phyloP scores from a whole-genome alignment of 345 rosid species.

The Corchorus capsularis region DNA sequence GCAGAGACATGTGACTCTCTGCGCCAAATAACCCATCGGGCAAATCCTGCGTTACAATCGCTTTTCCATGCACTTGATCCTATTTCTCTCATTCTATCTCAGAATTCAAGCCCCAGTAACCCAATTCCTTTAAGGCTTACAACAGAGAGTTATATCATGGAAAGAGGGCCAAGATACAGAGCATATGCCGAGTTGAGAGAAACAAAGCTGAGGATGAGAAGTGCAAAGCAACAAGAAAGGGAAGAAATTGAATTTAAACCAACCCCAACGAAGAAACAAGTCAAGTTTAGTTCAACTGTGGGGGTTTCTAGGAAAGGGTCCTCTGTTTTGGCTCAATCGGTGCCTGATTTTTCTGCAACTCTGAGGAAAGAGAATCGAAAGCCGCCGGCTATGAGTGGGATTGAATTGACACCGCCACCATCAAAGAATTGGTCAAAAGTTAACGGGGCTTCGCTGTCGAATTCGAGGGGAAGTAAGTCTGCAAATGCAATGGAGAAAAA shows the following conservation, averaged over 20 bases:
- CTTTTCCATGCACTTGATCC: constrained; percentile 51
- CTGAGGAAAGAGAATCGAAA: constrained; percentile 77
- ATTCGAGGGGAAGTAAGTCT: constrained; percentile 69
- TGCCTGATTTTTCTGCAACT: constrained; percentile 73
- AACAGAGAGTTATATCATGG: constrained; percentile 49
- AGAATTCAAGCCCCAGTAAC: constrained; percentile 38
- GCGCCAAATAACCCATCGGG: constrained; percentile 19
- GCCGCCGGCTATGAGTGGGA: constrained; percentile 33
- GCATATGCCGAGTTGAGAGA: constrained; percentile 78
- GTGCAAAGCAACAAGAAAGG: constrained; percentile 30
- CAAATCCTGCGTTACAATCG: constrained; percentile 38
- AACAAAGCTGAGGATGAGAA: constrained; percentile 54
- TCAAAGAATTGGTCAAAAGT: constrained; percentile 38
- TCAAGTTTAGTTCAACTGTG: constrained; percentile 48
- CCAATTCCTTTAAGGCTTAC: constrained; percentile 55
- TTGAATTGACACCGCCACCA: constrained; percentile 54
- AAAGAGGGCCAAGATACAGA: constrained; percentile 79
- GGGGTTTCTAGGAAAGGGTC: constrained; percentile 35
- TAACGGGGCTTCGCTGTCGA: constrained; percentile 41
- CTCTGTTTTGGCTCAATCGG: constrained; percentile 67
- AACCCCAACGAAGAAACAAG: constrained; percentile 62
- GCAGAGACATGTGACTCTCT: constrained; percentile 38
- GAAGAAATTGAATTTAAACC: constrained; percentile 37
- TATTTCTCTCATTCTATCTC: constrained; percentile 68
- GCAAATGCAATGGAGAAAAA: constrained; percentile 66